These are phyloP conservation scores for Lophiotrema nucula DNA, from an alignment of 495 filamentous ascomycete genomes.

Conservation along the genomic window DNA sequence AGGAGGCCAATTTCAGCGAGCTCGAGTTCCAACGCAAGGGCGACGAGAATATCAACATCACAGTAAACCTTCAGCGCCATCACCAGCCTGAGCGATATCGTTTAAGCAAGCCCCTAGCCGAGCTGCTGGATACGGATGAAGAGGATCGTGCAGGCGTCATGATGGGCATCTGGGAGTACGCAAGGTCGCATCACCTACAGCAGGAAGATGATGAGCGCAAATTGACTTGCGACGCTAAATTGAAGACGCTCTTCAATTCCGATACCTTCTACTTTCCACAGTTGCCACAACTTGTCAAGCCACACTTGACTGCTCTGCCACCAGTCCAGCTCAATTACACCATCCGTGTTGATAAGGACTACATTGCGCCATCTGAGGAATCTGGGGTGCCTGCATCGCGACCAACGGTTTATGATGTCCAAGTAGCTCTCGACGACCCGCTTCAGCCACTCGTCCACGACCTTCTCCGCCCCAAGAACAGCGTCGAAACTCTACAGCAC, in stretches of 20 bases:
- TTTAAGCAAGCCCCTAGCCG: conserved; percentile 73
- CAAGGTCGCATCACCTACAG: conserved; percentile 77
- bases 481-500: conserved; percentile 63
- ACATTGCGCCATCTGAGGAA: conserved; percentile 53
- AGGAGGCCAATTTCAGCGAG: conserved; percentile 76
- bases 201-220: conserved; percentile 91
- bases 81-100: conserved; percentile 82
- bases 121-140: conserved; percentile 81
- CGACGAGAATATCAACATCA: conserved; percentile 90
- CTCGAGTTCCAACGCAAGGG: conserved; percentile 86
- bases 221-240: conserved; percentile 81
- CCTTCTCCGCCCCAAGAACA: conserved; percentile 55
- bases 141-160: conserved; percentile 83
- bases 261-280: conserved; percentile 88
- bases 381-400: conserved; percentile 17
- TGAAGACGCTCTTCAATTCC: conserved; percentile 69
- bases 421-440: conserved; percentile 80
- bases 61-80: conserved; percentile 80
- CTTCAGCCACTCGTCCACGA: conserved; percentile 64
- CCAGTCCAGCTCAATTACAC: conserved; percentile 87
- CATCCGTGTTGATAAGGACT: conserved; percentile 86
- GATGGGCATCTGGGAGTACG: conserved; percentile 93
- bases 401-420: conserved; percentile 81
- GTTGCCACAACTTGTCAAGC: conserved; percentile 70
- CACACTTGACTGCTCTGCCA: conserved; percentile 73